Evolutionary conservation across 164 flowering plant genomes (phyloP).

Genomic region (Annona cherimola): DNA sequence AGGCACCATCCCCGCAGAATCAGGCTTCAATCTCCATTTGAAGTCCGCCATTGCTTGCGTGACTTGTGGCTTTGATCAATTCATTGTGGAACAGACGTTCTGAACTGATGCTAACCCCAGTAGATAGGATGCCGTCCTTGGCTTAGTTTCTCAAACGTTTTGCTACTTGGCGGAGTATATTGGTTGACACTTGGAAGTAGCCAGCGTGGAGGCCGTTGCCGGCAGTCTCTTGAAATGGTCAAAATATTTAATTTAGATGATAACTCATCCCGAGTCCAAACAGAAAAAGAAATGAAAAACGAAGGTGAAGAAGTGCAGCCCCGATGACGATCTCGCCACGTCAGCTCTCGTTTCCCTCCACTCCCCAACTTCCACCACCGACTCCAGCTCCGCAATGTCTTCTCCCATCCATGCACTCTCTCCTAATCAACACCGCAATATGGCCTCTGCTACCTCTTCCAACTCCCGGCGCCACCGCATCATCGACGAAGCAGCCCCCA

Average conservation of each 20-base stretch:
- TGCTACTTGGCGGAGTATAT: too few species aligned
- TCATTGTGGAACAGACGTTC: neutral
- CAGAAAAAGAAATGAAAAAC: neutral
- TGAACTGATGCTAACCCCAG: neutral
- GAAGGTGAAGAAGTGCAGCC: slow-evolving; percentile 23
- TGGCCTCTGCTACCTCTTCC: slow-evolving; percentile 1
- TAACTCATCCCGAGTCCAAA: too few species aligned
- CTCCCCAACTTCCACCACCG: slow-evolving; percentile 25
- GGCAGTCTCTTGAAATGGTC: too few species aligned
- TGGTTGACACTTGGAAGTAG: too few species aligned
- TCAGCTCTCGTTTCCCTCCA: slow-evolving; percentile 63
- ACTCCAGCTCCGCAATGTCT: slow-evolving; percentile 12
- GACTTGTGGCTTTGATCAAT: neutral
- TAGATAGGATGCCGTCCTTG: too few species aligned
- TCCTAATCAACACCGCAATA: slow-evolving; percentile 33
- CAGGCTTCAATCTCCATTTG: neutral
- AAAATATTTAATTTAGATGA: too few species aligned
- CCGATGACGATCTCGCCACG: slow-evolving; percentile 45
- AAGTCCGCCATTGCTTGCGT: neutral
- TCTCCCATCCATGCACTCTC: slow-evolving; percentile 37
- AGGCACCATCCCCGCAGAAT: neutral
- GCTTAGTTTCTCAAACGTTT: too few species aligned
- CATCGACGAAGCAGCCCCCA: slow-evolving; percentile 27
- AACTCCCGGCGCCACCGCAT: slow-evolving; percentile 21
- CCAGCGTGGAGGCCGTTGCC: neutral